Conservation (phyloP, 1,139 yeast species). For the Lodderomyces metapsilosis region DNA sequence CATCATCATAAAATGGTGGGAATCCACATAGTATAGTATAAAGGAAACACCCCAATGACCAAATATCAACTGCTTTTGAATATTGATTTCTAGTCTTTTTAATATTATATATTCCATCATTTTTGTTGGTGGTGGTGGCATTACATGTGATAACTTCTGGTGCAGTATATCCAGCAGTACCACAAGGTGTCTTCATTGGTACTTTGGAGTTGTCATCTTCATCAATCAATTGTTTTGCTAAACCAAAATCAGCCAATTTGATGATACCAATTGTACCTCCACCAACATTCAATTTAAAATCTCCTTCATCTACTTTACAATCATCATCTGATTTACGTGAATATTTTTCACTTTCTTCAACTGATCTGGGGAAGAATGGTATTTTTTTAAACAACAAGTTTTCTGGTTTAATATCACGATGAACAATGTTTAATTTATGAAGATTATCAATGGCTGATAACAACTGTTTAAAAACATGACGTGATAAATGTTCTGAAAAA, state of each 20-base stretch:
- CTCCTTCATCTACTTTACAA: constrained; percentile 83
- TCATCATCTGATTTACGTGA: constrained; percentile 75
- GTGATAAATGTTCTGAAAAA: constrained; percentile 78
- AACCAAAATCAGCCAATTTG: constrained; percentile 89
- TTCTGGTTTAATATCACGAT: constrained; percentile 94
- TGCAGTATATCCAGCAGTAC: constrained; percentile 73
- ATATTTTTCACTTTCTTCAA: constrained; percentile 36
- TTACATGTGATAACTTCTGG: constrained; percentile 78
- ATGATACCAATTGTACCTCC: constrained; percentile 88
- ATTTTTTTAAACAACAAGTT: constrained; percentile 66
- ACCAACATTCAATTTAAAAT: constrained; percentile 71
- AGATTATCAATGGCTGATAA: constrained; percentile 79
- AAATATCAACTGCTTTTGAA: constrained; percentile 89
- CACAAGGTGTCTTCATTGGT: constrained; percentile 63
- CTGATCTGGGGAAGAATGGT: constrained; percentile 44
- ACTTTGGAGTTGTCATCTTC: constrained; percentile 11
- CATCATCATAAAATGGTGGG: constrained; percentile 94
- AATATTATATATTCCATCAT: constrained; percentile 20
- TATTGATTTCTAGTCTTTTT: constrained; percentile 53
- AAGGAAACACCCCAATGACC: constrained; percentile 93
- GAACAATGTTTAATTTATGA: constrained; percentile 87
- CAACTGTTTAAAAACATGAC: constrained; percentile 83
- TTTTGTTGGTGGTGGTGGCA: too few species aligned
- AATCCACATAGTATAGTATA: constrained; percentile 91
- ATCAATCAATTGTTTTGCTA: constrained; percentile 68